A percentile compares a stretch with the other conserved stretches of the same genome.
phyloP scores from a whole-genome alignment of 345 rosid genomes.

The Camelina sativa region DNA sequence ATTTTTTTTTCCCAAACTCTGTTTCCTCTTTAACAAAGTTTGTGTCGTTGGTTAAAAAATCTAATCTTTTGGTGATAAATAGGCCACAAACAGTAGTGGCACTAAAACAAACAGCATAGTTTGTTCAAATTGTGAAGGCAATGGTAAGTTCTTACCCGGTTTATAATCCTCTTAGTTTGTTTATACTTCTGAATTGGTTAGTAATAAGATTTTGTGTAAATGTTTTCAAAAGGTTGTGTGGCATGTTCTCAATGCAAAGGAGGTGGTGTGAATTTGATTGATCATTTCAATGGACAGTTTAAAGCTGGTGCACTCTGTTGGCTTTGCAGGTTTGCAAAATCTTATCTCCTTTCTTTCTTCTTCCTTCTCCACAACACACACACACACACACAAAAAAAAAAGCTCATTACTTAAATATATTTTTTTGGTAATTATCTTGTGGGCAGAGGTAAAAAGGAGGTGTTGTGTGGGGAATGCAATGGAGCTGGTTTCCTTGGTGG shows the following conservation, averaged over 20 bases:
- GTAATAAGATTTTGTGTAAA: slow-evolving; percentile 9
- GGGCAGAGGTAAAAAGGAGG: slow-evolving; percentile 84
- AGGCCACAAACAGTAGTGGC: slow-evolving; percentile 57
- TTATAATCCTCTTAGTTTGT: not conserved
- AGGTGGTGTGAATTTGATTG: slow-evolving; percentile 77
- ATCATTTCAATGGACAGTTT: slow-evolving; percentile 94
- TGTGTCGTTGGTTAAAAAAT: slow-evolving; percentile 1
- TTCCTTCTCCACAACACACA: not conserved
- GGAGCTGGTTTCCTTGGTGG: slow-evolving; percentile 99
- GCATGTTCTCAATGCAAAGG: slow-evolving; percentile 81
- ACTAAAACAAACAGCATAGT: slow-evolving; percentile 64
- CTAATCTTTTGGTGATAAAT: slow-evolving; percentile 27
- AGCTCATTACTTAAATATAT: not conserved
- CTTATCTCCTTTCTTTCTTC: not conserved
- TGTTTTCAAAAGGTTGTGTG: slow-evolving; percentile 53
- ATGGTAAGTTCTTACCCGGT: slow-evolving; percentile 51
- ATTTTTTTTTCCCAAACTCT: slow-evolving; percentile 9
- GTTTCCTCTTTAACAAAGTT: not conserved
- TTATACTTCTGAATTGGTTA: slow-evolving; percentile 3
- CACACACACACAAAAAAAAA: too few species aligned
- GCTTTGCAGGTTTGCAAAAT: slow-evolving; percentile 78
- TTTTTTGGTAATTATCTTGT: not conserved
- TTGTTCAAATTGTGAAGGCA: slow-evolving; percentile 79
- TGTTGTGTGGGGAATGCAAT: slow-evolving; percentile 82
- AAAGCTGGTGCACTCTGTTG: slow-evolving; percentile 92